These are phyloP conservation scores for Eucalyptus viminalis DNA, from an alignment of 345 rosid species.

Conservation along the genomic window DNA sequence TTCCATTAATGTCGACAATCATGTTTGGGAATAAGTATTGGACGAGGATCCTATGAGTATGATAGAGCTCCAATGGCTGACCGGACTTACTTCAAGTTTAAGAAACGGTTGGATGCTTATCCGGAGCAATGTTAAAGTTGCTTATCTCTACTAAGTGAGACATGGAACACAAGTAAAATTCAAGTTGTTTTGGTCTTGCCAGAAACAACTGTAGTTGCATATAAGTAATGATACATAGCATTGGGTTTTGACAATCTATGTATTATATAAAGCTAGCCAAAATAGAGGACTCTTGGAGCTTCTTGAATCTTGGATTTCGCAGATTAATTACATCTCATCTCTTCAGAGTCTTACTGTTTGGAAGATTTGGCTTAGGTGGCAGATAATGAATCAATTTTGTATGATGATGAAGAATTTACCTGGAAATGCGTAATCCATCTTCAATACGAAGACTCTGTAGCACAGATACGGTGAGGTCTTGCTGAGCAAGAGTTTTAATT, in stretches of 20 bases:
- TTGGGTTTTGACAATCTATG: not conserved
- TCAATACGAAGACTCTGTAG: not conserved
- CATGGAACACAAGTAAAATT: not conserved
- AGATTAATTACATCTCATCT: not conserved
- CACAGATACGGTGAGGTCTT: not conserved
- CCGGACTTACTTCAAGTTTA: constrained; percentile 78
- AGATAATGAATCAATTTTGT: not conserved
- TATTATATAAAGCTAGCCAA: not conserved
- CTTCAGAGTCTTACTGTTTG: not conserved
- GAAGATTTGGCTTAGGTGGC: not conserved
- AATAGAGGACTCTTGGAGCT: not conserved
- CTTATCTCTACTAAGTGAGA: not conserved
- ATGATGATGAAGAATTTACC: not conserved
- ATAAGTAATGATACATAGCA: not conserved
- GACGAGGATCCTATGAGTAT: constrained; percentile 60
- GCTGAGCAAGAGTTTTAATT: not conserved
- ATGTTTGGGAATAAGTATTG: constrained; percentile 47
- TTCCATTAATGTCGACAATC: constrained; percentile 30
- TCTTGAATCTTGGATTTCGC: not conserved
- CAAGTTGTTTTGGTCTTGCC: not conserved
- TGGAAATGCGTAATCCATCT: not conserved
- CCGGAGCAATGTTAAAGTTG: constrained; percentile 93
- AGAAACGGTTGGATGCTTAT: constrained; percentile 62
- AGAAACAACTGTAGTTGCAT: not conserved
- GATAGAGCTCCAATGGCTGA: constrained; percentile 73